Conservation (phyloP, 1,284 basidiomycete genomes). For the Trametes hirsuta region DNA sequence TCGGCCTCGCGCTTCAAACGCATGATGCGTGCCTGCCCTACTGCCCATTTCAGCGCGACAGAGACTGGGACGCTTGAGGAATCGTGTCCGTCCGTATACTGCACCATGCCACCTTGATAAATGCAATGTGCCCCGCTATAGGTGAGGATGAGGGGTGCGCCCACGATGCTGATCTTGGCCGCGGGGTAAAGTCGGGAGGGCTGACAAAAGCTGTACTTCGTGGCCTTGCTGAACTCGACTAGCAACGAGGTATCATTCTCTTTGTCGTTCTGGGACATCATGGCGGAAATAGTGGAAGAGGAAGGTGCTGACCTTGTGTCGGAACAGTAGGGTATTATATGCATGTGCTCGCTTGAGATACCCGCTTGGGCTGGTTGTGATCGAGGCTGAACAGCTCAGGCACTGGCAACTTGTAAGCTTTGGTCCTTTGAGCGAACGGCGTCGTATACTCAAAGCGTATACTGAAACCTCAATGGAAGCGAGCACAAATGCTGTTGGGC, state of each 20-base stretch:
- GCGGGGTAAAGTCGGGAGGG: neutral
- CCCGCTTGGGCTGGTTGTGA: neutral
- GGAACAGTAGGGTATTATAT: neutral
- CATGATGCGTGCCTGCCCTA: constrained; percentile 6
- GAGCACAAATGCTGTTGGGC: no score
- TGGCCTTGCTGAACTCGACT: neutral
- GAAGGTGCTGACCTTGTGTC: neutral
- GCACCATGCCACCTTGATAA: constrained; percentile 17
- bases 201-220: constrained; percentile 4
- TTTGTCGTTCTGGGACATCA: neutral
- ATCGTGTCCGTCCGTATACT: neutral
- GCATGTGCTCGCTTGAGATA: neutral
- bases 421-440: no score
- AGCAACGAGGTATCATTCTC: neutral
- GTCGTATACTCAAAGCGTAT: no score
- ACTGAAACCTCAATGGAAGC: no score
- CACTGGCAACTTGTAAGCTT: no score
- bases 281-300: neutral
- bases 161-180: constrained; percentile 10
- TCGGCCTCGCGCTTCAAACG: constrained; percentile 10
- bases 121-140: constrained; percentile 15
- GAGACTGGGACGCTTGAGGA: neutral
- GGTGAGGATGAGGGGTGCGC: constrained; percentile 11
- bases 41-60: constrained; percentile 20
- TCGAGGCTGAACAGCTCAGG: neutral